Evolutionary conservation across 2,329 filamentous ascomycete genomes (phyloP), one percentile per base, ranked within the genome.

Genomic region (Volutella citrinella): DNA sequence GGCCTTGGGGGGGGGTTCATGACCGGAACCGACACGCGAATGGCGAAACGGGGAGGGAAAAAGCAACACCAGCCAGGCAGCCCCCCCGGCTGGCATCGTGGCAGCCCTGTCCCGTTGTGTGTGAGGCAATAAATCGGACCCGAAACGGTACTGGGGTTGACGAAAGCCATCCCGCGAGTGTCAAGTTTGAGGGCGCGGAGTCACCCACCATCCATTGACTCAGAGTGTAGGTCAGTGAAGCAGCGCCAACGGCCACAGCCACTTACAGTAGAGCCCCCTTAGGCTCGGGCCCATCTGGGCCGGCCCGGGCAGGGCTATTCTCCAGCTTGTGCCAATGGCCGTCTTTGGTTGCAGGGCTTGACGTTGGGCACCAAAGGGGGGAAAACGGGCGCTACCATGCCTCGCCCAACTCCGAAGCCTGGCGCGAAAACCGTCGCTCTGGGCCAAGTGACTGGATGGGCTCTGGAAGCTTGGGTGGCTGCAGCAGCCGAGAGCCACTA

Each of bases 291-390:
- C 38, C 38, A 48, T 36, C 42, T 51, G 46, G 48, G 36, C 50
- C 50, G 50, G 50, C 38, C 50, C 50, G 49, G 49, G 36, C 40
- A 35, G n/a, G n/a, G n/a, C n/a, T n/a, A n/a, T n/a, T n/a, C n/a
- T n/a, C n/a, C n/a, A n/a, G n/a, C n/a, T n/a, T n/a, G n/a, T n/a
- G n/a, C n/a, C n/a, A n/a, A n/a, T n/a, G n/a, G n/a, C n/a, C n/a
- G n/a, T n/a, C n/a, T n/a, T n/a, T n/a, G n/a, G n/a, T n/a, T n/a
- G n/a, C n/a, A n/a, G 38, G 42, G 34, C 42, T 31, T 29, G 27
- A 38, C 38, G 48, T 53, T 53, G 50, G 50, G 50, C 50, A 53
- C 41, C 50, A 53, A 52, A 44, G 33, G n/a, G n/a, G n/a, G n/a
- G n/a, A n/a, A n/a, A n/a, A 42, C 44, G 40, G 40, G 49, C 46